Evolutionary conservation across 2,329 filamentous ascomycete genomes (phyloP).

Genomic region (Pseudogymnoascus sp.): DNA sequence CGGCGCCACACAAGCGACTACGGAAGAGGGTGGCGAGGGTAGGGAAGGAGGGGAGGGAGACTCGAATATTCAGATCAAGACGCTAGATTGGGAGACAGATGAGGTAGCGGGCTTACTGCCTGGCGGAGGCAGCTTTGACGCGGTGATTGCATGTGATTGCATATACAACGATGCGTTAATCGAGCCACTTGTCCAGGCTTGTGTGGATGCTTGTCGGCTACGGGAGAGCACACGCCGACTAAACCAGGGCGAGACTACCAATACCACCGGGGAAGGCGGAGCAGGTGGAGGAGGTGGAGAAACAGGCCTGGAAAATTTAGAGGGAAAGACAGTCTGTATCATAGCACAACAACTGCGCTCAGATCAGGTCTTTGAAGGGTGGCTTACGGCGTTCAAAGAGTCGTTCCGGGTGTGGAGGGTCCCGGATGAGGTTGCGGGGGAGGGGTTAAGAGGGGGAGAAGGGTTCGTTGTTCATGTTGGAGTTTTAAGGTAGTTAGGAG

Average conservation of each 20-base stretch:
- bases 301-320: not conserved
- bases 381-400: slow-evolving; percentile 60
- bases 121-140: slow-evolving; percentile 47
- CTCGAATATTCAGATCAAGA: slow-evolving; percentile 43
- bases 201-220: slow-evolving; percentile 62
- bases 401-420: slow-evolving; percentile 71
- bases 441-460: slow-evolving; percentile 49
- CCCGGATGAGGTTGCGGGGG: slow-evolving; percentile 51
- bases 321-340: slow-evolving; percentile 58
- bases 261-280: slow-evolving; percentile 17
- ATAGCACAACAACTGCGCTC: slow-evolving; percentile 85
- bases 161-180: slow-evolving; percentile 90
- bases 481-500: slow-evolving; percentile 38
- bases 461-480: slow-evolving; percentile 82
- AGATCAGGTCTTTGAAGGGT: slow-evolving; percentile 74
- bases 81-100: slow-evolving; percentile 78
- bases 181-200: slow-evolving; percentile 72
- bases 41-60: slow-evolving; percentile 2
- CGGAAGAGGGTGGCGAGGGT: not conserved
- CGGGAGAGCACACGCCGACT: slow-evolving; percentile 25
- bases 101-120: slow-evolving; percentile 36
- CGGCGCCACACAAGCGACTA: not conserved
- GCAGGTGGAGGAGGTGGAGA: slow-evolving; percentile 13
- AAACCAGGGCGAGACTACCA: not conserved
- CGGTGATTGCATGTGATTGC: slow-evolving; percentile 81